phyloP scores from a whole-genome alignment of 2,329 filamentous ascomycete species.

The Didymella exigua region DNA sequence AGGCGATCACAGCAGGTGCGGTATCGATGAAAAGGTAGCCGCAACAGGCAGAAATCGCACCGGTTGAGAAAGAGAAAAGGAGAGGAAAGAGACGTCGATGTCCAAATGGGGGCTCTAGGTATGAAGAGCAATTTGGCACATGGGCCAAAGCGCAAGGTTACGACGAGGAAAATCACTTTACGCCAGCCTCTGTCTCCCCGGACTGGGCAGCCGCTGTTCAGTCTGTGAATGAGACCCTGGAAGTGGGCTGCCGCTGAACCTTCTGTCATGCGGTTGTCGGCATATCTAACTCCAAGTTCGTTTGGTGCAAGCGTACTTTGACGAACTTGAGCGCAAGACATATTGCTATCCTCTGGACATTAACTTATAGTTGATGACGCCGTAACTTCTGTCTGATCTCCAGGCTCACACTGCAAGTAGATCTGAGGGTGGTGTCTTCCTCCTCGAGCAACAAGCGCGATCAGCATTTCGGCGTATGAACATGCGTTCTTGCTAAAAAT shows the following conservation, averaged over 20 bases:
- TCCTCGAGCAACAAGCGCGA: constrained; percentile 21
- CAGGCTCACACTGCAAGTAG: constrained; percentile 18
- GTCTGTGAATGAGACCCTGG: constrained; percentile 26
- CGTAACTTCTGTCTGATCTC: background rate
- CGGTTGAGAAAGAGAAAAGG: constrained; percentile 32
- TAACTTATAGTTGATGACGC: background rate
- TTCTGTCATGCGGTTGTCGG: constrained; percentile 6
- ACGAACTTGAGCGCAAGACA: background rate
- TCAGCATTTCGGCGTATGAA: constrained; percentile 19
- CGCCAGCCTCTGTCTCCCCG: constrained; percentile 24
- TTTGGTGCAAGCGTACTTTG: background rate
- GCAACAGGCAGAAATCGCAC: constrained; percentile 23
- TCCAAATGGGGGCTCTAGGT: constrained; percentile 36
- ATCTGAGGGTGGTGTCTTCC: constrained; percentile 16
- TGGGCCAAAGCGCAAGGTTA: constrained; percentile 44
- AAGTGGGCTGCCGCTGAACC: constrained; percentile 4
- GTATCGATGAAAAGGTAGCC: constrained; percentile 33
- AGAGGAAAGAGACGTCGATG: constrained; percentile 34
- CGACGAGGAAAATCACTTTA: constrained; percentile 45
- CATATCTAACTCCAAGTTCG: constrained; percentile 17
- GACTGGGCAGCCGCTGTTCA: constrained; percentile 22
- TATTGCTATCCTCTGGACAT: too few species aligned
- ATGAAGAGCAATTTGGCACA: constrained; percentile 43
- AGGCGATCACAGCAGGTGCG: constrained; percentile 23
- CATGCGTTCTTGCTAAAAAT: constrained; percentile 8